Percentiles rank a stretch among this genome's conserved stretches.
These are phyloP conservation scores for Naganishia vishniacii DNA, from an alignment of 768 basidiomycete species.

Conservation along the genomic window DNA sequence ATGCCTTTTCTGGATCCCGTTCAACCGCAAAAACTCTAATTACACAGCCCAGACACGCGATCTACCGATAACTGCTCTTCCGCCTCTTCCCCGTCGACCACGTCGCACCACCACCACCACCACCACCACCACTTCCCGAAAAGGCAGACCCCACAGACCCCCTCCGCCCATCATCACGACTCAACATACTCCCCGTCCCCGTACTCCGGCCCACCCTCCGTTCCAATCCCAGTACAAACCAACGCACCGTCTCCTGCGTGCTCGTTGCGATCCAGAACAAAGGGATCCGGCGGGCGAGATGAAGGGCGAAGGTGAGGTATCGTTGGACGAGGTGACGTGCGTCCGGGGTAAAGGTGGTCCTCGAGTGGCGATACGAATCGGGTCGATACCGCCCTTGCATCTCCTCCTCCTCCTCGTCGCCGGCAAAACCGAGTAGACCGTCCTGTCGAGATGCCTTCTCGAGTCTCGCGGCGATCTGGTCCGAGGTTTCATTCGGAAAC, in stretches of 20 bases:
- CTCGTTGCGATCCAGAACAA: conserved; percentile 15
- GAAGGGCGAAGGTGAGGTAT: neutral
- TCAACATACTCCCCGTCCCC: conserved; percentile 13
- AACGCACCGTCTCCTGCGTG: conserved; percentile 12
- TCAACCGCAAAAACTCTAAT: too few relatives aligned
- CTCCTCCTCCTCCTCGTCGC: neutral
- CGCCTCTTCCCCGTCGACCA: conserved; percentile 1
- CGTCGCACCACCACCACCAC: too few relatives aligned
- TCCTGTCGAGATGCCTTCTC: neutral
- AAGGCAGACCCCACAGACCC: neutral
- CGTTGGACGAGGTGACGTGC: neutral
- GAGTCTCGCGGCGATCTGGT: conserved; percentile 10
- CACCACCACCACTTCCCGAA: neutral
- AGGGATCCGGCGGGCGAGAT: neutral
- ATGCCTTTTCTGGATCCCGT: too few relatives aligned
- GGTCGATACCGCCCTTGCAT: neutral
- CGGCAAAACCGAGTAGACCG: neutral
- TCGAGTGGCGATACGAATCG: neutral
- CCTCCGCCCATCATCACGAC: neutral
- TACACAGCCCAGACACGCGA: too few relatives aligned
- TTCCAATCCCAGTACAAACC: neutral
- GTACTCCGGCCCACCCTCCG: neutral
- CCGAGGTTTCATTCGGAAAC: conserved; percentile 11
- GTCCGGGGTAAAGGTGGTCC: too few relatives aligned
- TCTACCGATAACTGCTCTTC: conserved; percentile 16